phyloP scores from a whole-genome alignment of 2,329 filamentous ascomycete genomes.

The Dactylellina leptospora region DNA sequence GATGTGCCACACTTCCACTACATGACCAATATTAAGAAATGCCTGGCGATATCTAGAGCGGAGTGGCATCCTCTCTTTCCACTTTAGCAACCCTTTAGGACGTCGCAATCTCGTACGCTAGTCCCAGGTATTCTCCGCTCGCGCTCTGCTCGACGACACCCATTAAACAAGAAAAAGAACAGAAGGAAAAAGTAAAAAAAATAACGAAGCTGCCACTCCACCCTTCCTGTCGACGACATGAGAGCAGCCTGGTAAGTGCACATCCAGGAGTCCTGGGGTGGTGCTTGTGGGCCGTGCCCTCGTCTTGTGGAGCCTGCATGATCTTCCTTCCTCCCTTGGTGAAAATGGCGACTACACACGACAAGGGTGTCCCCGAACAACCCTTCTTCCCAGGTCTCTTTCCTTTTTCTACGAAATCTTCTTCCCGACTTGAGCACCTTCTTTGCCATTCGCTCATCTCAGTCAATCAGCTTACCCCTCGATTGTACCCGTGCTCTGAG shows the following conservation, averaged over 20 bases:
- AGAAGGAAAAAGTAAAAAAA: background rate
- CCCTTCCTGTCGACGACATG: background rate
- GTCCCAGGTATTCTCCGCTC: conserved; percentile 42
- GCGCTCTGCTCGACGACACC: background rate
- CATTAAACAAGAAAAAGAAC: conserved; percentile 31
- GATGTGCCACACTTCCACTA: background rate
- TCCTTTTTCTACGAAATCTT: conserved; percentile 42
- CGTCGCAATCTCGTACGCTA: conserved; percentile 34
- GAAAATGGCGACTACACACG: conserved; percentile 37
- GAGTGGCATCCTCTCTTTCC: conserved; percentile 37
- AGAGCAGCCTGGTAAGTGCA: conserved; percentile 52
- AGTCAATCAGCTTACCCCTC: conserved; percentile 51
- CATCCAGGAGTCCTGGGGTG: conserved; percentile 44
- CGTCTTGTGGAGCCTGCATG: conserved; percentile 49
- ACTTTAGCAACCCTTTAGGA: conserved; percentile 35
- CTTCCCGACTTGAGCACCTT: conserved; percentile 33
- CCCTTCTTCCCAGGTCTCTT: conserved; percentile 18
- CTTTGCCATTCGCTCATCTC: conserved; percentile 33
- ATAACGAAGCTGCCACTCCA: conserved; percentile 30
- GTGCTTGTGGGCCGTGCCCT: conserved; percentile 50
- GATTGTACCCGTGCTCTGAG: conserved; percentile 49
- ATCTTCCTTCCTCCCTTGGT: conserved; percentile 51
- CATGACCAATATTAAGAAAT: background rate
- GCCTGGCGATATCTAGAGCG: background rate
- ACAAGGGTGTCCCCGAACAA: conserved; percentile 44